A percentile compares a stretch with the other conserved stretches of the same genome.
phyloP scores from a whole-genome alignment of 1,284 basidiomycete genomes.

The Fereydounia khargensis region DNA sequence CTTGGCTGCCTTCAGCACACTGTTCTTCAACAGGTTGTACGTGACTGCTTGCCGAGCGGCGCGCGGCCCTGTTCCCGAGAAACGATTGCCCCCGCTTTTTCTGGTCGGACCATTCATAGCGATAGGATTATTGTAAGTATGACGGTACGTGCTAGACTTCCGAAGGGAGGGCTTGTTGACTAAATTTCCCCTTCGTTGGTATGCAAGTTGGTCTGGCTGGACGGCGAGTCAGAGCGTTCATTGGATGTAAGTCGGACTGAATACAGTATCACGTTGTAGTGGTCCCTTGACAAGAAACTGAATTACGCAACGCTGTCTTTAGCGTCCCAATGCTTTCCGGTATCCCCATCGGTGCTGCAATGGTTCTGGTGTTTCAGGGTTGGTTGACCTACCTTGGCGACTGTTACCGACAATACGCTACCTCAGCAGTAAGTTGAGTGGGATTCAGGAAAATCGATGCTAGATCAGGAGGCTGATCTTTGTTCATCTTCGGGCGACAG shows the following conservation, averaged over 20 bases:
- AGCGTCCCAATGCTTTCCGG: constrained; percentile 19
- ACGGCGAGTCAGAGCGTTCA: constrained; percentile 4
- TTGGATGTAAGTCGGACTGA: background rate
- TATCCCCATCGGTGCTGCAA: constrained; percentile 21
- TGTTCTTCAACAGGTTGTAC: constrained; percentile 7
- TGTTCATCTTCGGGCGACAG: background rate
- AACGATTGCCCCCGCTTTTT: constrained; percentile 11
- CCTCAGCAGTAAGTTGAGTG: constrained; percentile 18
- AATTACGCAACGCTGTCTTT: no score
- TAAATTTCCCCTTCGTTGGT: no score
- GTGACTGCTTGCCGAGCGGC: background rate
- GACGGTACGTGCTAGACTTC: no score
- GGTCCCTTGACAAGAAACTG: no score
- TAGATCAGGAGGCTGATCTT: background rate
- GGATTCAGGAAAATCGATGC: background rate
- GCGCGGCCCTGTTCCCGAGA: constrained; percentile 5
- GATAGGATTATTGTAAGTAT: constrained; percentile 17
- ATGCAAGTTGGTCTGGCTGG: constrained; percentile 33
- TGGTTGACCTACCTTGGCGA: constrained; percentile 33
- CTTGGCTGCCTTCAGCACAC: constrained; percentile 6
- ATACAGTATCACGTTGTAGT: no score
- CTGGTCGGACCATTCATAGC: constrained; percentile 20
- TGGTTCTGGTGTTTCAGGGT: constrained; percentile 30
- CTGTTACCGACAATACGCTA: constrained; percentile 22
- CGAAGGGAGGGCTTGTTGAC: background rate